Percentiles rank a stretch among this genome's conserved stretches.
Evolutionary conservation across 306 rosid genomes (phyloP).

Genomic region (Cajanus cajan): DNA sequence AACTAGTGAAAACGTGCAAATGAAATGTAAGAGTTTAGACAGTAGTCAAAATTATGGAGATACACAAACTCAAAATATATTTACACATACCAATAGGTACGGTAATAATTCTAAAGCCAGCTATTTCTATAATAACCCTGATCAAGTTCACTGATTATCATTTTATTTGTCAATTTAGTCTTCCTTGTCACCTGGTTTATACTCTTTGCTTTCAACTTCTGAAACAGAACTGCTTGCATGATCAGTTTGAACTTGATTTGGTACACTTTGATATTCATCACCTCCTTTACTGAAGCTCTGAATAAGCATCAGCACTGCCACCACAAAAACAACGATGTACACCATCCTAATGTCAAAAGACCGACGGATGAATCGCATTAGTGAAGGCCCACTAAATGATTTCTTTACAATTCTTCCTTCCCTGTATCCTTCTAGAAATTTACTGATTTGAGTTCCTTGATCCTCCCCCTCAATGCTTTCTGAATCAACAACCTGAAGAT

Average conservation of each 20-base stretch:
- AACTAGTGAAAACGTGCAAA: neutral
- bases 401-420: conserved; percentile 74
- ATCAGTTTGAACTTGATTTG: conserved; percentile 43
- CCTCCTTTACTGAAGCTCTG: conserved; percentile 49
- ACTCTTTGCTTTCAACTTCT: conserved; percentile 54
- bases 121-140: conserved; percentile 13
- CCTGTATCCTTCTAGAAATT: conserved; percentile 73
- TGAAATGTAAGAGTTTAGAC: conserved; percentile 2
- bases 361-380: conserved; percentile 43
- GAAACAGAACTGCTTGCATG: conserved; percentile 48
- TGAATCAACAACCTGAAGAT: conserved; percentile 68
- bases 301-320: conserved; percentile 53
- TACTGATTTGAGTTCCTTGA: conserved; percentile 68
- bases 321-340: conserved; percentile 60
- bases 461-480: conserved; percentile 72
- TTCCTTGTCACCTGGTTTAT: conserved; percentile 69
- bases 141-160: conserved; percentile 13
- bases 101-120: conserved; percentile 34
- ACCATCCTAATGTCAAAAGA: conserved; percentile 65
- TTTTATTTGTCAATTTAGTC: conserved; percentile 46
- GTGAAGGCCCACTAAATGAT: conserved; percentile 47
- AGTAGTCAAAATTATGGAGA: conserved; percentile 28
- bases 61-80: conserved; percentile 27
- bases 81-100: conserved; percentile 37
- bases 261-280: conserved; percentile 47